Evolutionary conservation across 2,329 filamentous ascomycete genomes (phyloP), one percentile per base, ranked within the genome.

Genomic region (Neonectria magnoliae): DNA sequence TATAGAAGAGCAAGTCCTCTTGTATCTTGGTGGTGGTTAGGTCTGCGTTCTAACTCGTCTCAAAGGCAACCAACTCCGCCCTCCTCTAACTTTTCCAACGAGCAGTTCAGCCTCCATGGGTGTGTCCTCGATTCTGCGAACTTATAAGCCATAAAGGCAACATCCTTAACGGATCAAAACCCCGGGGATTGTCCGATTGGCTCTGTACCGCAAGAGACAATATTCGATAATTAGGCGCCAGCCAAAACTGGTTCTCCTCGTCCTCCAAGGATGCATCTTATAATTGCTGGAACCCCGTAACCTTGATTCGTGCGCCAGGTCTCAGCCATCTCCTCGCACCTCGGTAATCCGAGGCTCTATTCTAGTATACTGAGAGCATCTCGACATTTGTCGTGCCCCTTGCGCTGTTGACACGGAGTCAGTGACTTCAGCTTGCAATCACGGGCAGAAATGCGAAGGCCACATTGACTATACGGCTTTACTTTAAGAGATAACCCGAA

Each of bases 1-100:
- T 11, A 20, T 48, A 10, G 25, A 44, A 60, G 45, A 52, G 41
- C 60, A 62, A 62, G 55, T 50, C 18, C 25, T 8, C n/a, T 1
- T 20, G 41, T 18, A 8, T 20, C 20, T 27, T 16, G 18, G 6
- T 11, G 20, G 25, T 22, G 4, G 33, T 6, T 9, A 8, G 25
- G 5, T 44, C 20, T 9, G 9, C 44, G n/a, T 51, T 42, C 42
- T 58, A 48, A 55, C 10, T 5, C 36, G 3, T 9, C 13, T 10
- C 13, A 2, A n/a, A 59, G 31, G 8, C 27, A 55, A n/a, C 38
- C 36, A n/a, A 9, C 11, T 3, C 16, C 11, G 6, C 18, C 33
- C 14, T 13, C 27, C 7, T 33, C 41, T 4, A 14, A 25, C 18
- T 47, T 47, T 8, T 14, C 31, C 4, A 42, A 22, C 4, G 5